Evolutionary conservation across 2,329 filamentous ascomycete genomes (phyloP), one percentile per base, ranked within the genome.

Genomic region (Talaromyces sp.): DNA sequence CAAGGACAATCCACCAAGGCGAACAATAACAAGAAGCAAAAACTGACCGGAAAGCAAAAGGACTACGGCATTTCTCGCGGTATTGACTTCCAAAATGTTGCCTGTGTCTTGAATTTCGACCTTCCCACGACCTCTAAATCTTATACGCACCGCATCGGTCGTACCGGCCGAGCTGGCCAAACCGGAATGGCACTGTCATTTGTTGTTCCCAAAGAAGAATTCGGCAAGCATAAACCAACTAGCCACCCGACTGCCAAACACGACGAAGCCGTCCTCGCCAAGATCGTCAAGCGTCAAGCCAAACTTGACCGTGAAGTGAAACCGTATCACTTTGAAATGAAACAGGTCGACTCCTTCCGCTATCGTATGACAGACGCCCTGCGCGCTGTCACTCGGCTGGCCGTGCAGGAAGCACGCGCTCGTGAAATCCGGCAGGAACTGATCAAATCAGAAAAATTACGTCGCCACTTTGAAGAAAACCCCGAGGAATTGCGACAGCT

Each of bases 181-280:
- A 88, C 90, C 1, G 95, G 95, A 63, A 98, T 96, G 84, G 92
- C 95, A 0, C 83, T 99, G n/a, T 96, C 92, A 10, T 97, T 99
- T 74, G 90, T 96, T 57, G 84, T 99, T 3, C 93, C 95, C 9
- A 83, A 86, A 57, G 87, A 91, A 0, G 84, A 88, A 53, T 96
- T 89, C 76, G 86, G 90, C 67, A 96, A 96, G 75, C 93, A 98
- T 79, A 91, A 92, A 70, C 88, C 93, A 1, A 98, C 93, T 0
- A 87, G 85, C 55, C 86, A 93, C 65, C 79, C 87, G 52, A 87
- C 88, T 25, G 84, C 89, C 11, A 89, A 91, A 72, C 84, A 93
- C 64, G 93, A 99, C 71, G 95, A 98, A 73, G 88, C 89, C 71
- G 84, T 96, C 0, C 79, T 99, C 36, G 84, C 84, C 27, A 92